Evolutionary conservation across 148 eudicot species (phyloP).

Genomic region (Linanthus parryae): DNA sequence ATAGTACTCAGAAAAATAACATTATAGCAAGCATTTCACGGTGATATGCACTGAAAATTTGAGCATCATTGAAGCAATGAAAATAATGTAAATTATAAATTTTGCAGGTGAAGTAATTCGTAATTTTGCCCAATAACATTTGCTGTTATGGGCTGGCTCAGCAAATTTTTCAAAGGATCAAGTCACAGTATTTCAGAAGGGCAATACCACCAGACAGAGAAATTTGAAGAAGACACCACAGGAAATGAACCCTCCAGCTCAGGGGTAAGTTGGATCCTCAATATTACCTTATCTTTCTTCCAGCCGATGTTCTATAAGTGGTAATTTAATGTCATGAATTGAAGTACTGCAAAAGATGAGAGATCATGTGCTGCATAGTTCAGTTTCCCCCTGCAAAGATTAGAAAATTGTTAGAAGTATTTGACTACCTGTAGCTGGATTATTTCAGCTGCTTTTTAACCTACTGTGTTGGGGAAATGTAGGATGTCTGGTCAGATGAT

Average conservation of each 20-base stretch:
- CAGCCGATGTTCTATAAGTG: not conserved
- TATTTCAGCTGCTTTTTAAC: constrained; percentile 1
- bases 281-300: not conserved
- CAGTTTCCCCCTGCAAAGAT: too few species aligned
- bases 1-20: not conserved
- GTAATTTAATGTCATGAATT: not conserved
- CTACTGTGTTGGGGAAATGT: constrained; percentile 8
- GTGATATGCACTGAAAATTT: not conserved
- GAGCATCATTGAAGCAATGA: not conserved
- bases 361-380: too few species aligned
- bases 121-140: constrained; percentile 25
- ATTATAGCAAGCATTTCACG: constrained; percentile 6
- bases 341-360: not conserved
- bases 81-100: not conserved
- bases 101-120: constrained; percentile 22
- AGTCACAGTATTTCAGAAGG: constrained; percentile 50
- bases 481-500: constrained; percentile 38
- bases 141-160: constrained; percentile 69
- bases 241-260: constrained; percentile 57
- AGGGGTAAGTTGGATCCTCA: constrained; percentile 29
- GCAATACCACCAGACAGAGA: constrained; percentile 32
- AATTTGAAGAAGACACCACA: constrained; percentile 30
- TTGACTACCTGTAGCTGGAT: not conserved
- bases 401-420: too few species aligned
- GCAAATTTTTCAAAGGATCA: constrained; percentile 73